These are phyloP conservation scores for Fusarium nurragi DNA, from an alignment of 2,329 filamentous ascomycete species.

Conservation along the genomic window DNA sequence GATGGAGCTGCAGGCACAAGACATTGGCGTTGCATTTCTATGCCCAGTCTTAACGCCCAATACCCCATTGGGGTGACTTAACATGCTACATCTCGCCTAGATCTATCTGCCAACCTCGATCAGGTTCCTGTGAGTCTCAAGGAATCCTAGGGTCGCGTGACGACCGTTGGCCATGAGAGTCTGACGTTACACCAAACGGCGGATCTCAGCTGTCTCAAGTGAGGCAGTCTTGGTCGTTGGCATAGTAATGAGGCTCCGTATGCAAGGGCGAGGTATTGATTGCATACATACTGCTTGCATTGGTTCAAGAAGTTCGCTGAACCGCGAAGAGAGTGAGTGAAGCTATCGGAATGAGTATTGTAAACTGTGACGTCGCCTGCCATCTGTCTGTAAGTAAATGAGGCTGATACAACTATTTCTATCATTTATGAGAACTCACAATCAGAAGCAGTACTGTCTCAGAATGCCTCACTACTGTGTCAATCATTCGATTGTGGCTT, in stretches of 20 bases:
- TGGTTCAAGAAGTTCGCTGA: neutral
- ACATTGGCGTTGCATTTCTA: neutral
- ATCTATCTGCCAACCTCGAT: neutral
- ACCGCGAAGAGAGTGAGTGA: neutral
- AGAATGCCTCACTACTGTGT: neutral
- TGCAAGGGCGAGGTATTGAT: constrained; percentile 1
- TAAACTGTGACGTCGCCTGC: neutral
- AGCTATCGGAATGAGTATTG: neutral
- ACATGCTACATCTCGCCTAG: constrained; percentile 2
- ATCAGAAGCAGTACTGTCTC: neutral
- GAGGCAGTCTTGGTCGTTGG: constrained; percentile 5
- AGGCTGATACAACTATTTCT: neutral
- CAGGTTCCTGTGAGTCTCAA: neutral
- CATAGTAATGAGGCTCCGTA: neutral
- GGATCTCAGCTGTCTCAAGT: constrained; percentile 1
- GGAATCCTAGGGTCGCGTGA: neutral
- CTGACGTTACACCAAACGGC: neutral
- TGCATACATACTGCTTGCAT: neutral
- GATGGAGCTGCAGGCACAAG: constrained; percentile 14
- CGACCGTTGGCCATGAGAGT: neutral
- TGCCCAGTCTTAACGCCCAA: neutral
- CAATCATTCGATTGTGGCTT: neutral
- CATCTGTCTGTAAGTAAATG: neutral
- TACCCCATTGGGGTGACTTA: neutral
- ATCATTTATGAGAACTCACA: constrained; percentile 10